Conservation (phyloP, 2,329 filamentous ascomycete genomes). For the Scortechinia acanthostroma region DNA sequence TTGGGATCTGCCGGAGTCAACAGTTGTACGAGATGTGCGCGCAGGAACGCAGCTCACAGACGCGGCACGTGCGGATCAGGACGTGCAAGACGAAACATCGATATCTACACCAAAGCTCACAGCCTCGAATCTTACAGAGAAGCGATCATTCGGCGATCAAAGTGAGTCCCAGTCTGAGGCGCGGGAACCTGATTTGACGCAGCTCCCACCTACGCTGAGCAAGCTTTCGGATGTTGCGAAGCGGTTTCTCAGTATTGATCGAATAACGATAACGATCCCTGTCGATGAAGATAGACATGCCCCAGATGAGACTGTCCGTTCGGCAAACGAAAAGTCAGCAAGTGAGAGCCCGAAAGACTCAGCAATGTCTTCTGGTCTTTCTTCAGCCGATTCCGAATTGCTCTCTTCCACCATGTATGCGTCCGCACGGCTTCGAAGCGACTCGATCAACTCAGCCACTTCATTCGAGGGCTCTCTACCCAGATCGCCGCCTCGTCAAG, state of each 20-base stretch:
- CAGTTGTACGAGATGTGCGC: constrained; percentile 3
- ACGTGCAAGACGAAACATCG: no score
- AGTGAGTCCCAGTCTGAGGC: neutral
- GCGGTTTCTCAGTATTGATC: neutral
- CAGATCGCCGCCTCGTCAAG: no score
- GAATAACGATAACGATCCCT: neutral
- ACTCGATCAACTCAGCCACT: no score
- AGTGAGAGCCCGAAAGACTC: no score
- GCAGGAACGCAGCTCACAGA: neutral
- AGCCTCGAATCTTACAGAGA: constrained; percentile 8
- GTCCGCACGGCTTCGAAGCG: neutral
- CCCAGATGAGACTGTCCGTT: neutral
- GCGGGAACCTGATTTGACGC: neutral
- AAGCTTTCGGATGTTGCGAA: neutral
- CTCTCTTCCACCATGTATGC: neutral
- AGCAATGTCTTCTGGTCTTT: no score
- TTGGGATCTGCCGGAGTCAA: constrained; percentile 22
- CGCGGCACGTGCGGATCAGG: neutral
- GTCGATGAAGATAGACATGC: neutral
- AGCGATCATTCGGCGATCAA: neutral
- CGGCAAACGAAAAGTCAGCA: neutral
- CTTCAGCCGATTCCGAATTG: neutral
- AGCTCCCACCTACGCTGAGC: neutral
- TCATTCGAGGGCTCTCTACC: no score
- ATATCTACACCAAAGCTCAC: constrained; percentile 17